Percentiles rank a stretch among this genome's conserved stretches.
Conservation (phyloP, 2,329 filamentous ascomycete species). For the Grosmannia huntii region DNA sequence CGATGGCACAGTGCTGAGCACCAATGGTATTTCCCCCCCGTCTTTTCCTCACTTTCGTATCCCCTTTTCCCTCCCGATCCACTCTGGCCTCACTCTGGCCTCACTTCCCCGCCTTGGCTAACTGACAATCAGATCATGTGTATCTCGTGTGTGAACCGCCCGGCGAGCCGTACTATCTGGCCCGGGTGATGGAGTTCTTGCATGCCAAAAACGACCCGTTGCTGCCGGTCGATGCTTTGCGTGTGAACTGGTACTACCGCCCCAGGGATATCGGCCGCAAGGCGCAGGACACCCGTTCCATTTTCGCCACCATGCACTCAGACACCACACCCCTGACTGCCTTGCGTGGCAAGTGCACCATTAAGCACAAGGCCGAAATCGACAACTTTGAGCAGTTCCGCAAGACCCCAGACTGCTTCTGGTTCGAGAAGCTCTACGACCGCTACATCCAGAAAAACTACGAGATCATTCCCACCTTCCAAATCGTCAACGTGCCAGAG, state of each 20-base stretch:
- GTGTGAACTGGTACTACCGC: constrained; percentile 97
- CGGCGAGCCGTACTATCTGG: constrained; percentile 94
- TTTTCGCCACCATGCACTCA: constrained; percentile 98
- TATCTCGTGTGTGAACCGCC: constrained; percentile 96
- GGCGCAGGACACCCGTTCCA: constrained; percentile 75
- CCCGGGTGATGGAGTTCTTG: constrained; percentile 96
- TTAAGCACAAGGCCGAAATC: constrained; percentile 81
- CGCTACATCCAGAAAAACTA: constrained; percentile 97
- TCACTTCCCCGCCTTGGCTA: constrained; percentile 1
- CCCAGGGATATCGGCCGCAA: constrained; percentile 92
- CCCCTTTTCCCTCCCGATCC: neutral
- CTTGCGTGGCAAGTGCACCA: constrained; percentile 83
- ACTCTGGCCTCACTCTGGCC: neutral
- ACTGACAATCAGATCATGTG: constrained; percentile 50
- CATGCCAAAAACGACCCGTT: constrained; percentile 62
- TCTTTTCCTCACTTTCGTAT: neutral
- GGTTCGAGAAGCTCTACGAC: constrained; percentile 96
- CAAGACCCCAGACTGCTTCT: constrained; percentile 77
- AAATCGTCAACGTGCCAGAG: constrained; percentile 91
- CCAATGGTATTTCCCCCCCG: constrained; percentile 56
- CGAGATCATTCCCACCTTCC: constrained; percentile 82
- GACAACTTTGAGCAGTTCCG: constrained; percentile 71
- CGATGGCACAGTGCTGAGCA: constrained; percentile 69
- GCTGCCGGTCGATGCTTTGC: constrained; percentile 69
- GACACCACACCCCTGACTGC: constrained; percentile 88